Evolutionary conservation across 164 flowering plant species (phyloP), one percentile per base, ranked within the genome.

Genomic region (Aristolochia californica): DNA sequence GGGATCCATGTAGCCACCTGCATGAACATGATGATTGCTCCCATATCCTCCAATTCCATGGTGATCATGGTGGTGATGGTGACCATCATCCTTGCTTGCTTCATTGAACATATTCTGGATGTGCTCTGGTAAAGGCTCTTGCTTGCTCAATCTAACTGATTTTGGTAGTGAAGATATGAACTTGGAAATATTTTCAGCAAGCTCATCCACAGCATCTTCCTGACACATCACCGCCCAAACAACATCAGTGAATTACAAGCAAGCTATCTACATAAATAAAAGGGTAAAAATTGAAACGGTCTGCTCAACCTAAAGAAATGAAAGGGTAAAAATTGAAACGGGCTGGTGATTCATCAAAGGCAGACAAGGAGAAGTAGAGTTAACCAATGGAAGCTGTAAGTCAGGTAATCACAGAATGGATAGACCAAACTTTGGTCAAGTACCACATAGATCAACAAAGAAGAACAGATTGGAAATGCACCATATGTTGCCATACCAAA

Each of bases 141-240:
- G 81, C 57, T 72, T 74, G 13, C 61, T 76, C 62, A 62, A 69
- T 61, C 72, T 74, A 13, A 70, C 48, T 5, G 83, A 59, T 67
- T 78, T 82, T 45, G 96, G 95, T 51, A 91, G 75, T 0, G 90
- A 81, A 28, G 80, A 75, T 5, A 91, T 76, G 62, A 86, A 88
- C 50, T 68, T 51, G 26, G 62, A 62, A 44, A 91, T 80, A 13
- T 59, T 70, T 57, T 79, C 80, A 25, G 88, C 80, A 57, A 91
- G 54, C 69, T 85, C 89, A 56, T 75, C 82, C 11, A 84, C 77
- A 60, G 71, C 77, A 70, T 79, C 77, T 56, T 79, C 96, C 96
- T 91, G 76, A 13, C 21, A 58, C 10, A 34, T 34, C 40, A 34
- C 5, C 40, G 0, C 9, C 22, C 50, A 47, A 47, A 47, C 4